Evolutionary conservation across 2,329 filamentous ascomycete genomes (phyloP).

Genomic region (Metarhizium album): DNA sequence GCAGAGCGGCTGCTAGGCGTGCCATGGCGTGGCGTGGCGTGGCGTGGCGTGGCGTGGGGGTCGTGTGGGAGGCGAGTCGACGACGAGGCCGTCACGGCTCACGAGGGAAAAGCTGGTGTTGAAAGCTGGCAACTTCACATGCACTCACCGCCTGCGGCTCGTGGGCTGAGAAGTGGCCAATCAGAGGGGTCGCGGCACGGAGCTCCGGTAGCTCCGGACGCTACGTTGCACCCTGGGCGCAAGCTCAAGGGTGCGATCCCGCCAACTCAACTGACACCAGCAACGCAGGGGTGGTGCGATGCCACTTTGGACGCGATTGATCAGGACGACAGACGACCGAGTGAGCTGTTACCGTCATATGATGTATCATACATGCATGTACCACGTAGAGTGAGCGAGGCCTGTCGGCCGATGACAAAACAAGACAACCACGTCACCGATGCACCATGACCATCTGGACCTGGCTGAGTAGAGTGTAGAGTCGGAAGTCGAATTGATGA

Average conservation of each 20-base stretch:
- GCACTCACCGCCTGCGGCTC: neutral
- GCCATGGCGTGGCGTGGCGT: slow-evolving; percentile 1
- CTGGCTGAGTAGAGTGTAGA: too few species aligned
- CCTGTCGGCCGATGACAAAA: too few species aligned
- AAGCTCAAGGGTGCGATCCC: neutral
- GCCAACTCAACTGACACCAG: too few species aligned
- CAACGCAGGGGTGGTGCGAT: too few species aligned
- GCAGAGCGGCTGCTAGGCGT: slow-evolving; percentile 1
- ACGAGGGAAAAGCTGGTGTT: neutral
- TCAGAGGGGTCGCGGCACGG: neutral
- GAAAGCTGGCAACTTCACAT: neutral
- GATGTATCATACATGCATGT: too few species aligned
- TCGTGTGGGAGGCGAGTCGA: neutral
- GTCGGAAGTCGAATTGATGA: too few species aligned
- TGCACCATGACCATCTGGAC: too few species aligned
- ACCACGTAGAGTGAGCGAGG: too few species aligned
- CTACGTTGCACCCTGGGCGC: neutral
- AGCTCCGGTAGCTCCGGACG: neutral
- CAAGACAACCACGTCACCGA: too few species aligned
- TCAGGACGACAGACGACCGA: too few species aligned
- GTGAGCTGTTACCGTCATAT: too few species aligned
- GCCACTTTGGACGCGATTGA: too few species aligned
- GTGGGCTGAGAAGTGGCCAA: neutral
- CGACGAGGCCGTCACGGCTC: neutral
- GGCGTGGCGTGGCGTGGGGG: neutral